Conservation (phyloP, 2,329 filamentous ascomycete genomes). For the Pyricularia grisea region DNA sequence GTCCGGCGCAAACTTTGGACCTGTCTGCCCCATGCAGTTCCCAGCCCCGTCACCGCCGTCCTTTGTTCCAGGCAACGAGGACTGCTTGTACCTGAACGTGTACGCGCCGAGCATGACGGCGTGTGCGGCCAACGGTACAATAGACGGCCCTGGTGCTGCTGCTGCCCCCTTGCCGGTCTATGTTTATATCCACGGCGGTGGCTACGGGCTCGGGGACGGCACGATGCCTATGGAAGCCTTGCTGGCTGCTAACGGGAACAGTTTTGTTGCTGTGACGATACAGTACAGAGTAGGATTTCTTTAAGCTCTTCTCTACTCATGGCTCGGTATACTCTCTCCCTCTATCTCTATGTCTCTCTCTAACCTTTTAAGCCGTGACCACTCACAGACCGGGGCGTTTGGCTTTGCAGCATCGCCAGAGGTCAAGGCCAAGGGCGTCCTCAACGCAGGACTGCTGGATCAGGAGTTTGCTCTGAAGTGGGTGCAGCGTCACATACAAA, state of each 20-base stretch:
- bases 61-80: conserved; percentile 12
- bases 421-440: conserved; percentile 12
- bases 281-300: conserved; percentile 15
- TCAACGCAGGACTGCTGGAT: conserved; percentile 46
- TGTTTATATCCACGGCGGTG: conserved; percentile 35
- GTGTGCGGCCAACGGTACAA: not conserved
- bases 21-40: not conserved
- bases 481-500: conserved; percentile 39
- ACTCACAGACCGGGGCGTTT: conserved; percentile 10
- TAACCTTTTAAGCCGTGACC: too few species aligned
- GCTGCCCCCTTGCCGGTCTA: conserved; percentile 33
- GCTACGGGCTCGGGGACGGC: conserved; percentile 16
- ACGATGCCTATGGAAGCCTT: conserved; percentile 12
- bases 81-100: conserved; percentile 38
- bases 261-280: conserved; percentile 17
- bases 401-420: conserved; percentile 12
- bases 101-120: conserved; percentile 22
- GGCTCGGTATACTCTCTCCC: not conserved
- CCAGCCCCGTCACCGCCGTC: not conserved
- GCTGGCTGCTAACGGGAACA: conserved; percentile 14
- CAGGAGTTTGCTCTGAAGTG: conserved; percentile 42
- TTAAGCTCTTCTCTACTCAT: not conserved
- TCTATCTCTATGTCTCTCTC: not conserved
- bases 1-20: conserved; percentile 2
- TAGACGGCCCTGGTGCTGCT: not conserved